Evolutionary conservation across 1,139 yeast species (phyloP).

Genomic region (Cylindricascospora bacillispora): DNA sequence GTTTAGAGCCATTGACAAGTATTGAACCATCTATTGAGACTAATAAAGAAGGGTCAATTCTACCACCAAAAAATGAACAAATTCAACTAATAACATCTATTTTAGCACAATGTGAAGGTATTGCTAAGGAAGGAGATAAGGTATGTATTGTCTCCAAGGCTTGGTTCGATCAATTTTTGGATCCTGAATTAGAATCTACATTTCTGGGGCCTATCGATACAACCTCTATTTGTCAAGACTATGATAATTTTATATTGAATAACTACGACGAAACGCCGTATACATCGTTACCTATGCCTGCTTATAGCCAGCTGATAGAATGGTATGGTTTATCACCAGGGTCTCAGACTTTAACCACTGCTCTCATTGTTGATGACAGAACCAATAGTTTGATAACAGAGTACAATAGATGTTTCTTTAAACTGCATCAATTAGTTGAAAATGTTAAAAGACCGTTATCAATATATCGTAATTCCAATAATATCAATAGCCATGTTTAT

Average conservation of each 20-base stretch:
- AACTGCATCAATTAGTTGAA: slow-evolving; percentile 36
- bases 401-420: slow-evolving; percentile 38
- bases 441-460: slow-evolving; percentile 2
- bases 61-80: too few relatives aligned
- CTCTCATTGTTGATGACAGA: slow-evolving; percentile 29
- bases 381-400: slow-evolving; percentile 37
- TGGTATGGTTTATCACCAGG: slow-evolving; percentile 43
- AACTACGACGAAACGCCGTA: slow-evolving; percentile 24
- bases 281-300: slow-evolving; percentile 29
- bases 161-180: slow-evolving; percentile 28
- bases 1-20: too few relatives aligned
- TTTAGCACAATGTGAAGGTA: slow-evolving; percentile 4
- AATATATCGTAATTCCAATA: slow-evolving; percentile 7
- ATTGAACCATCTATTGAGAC: too few relatives aligned
- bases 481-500: slow-evolving; percentile 9
- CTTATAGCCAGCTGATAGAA: slow-evolving; percentile 32
- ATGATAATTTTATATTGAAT: slow-evolving; percentile 23
- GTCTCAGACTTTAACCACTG: slow-evolving; percentile 36
- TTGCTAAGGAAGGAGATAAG: slow-evolving; percentile 23
- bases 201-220: slow-evolving; percentile 29
- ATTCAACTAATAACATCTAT: not conserved
- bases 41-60: too few relatives aligned
- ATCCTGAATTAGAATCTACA: slow-evolving; percentile 12
- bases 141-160: slow-evolving; percentile 27
- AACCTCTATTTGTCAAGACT: slow-evolving; percentile 19